Base-by-base conservation (phyloP, 1,284 basidiomycete species). In the Sporisorium reilianum region DNA sequence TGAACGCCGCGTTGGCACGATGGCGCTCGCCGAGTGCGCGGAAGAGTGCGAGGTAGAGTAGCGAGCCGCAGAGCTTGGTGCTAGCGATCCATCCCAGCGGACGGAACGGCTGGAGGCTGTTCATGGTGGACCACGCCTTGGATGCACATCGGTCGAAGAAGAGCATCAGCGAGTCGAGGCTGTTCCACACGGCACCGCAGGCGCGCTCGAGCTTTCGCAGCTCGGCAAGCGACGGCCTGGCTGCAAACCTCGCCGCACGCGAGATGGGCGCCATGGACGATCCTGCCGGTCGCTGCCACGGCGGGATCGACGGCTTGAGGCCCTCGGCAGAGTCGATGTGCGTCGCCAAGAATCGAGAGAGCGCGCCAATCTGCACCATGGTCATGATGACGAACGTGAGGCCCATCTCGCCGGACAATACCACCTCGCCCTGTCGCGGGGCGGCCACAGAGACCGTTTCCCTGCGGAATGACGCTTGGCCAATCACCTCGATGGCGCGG, bases 341-440 rank as follows among this genome's bases (percentile, higher is more conserved):
- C 16, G 65, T 74, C 10, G 62, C 71, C 41, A 80, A 46, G 50
- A 81, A 81, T 12, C 79, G 61, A 14, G 79, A 74, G 1, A 81
- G 71, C 1, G 78, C 79, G 6, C 79, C 79, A n/a, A 81, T 72
- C 63, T 81, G 79, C 44, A 79, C 64, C 67, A 78, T 61, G 25
- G 79, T 77, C 69, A 81, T 75, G 62, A 81, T 74, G 46, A 72
- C 70, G 38, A 81, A 81, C 32, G 77, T 77, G 11, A 81, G 62
- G 5, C 79, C 79, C 79, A 81, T 81, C 68, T 78, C 72, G 14
- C 76, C 76, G n/a, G 73, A 80, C 23, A 81, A 66, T 49, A 77
- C 75, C 26, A 75, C 58, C 22, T 66, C 64, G n/a, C 59, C 57
- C 50, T 55, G 38, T 22, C 54, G 50, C 10, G 57, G 42, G 4